Percentiles rank a stretch among this genome's conserved stretches.
phyloP scores from a whole-genome alignment of 2,329 filamentous ascomycete species.

The Fonsecaea pugnacius region DNA sequence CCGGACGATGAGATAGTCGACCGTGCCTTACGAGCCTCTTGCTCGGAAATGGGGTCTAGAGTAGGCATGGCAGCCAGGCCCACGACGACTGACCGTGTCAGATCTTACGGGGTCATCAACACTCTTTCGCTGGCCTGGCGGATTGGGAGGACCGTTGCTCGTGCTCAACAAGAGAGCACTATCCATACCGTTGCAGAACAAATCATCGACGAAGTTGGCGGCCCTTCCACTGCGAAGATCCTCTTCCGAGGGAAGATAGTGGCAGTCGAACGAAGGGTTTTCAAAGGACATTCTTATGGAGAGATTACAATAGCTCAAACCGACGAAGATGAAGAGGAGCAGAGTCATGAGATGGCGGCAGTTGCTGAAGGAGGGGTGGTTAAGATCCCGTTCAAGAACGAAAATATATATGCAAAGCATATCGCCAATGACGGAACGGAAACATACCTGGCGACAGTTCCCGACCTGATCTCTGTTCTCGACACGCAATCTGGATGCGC shows the following conservation, averaged over 20 bases:
- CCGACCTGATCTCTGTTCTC: conserved; percentile 62
- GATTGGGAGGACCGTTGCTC: conserved; percentile 64
- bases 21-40: conserved; percentile 22
- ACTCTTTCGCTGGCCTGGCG: conserved; percentile 52
- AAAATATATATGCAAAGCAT: conserved; percentile 67
- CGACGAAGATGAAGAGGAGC: conserved; percentile 45
- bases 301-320: conserved; percentile 61
- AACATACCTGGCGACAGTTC: conserved; percentile 55
- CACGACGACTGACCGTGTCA: conserved; percentile 46
- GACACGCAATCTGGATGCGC: conserved; percentile 62
- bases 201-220: conserved; percentile 52
- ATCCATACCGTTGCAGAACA: conserved; percentile 61
- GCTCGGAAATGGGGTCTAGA: conserved; percentile 41
- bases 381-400: conserved; percentile 74
- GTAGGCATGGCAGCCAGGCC: conserved; percentile 51
- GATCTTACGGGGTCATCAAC: conserved; percentile 46
- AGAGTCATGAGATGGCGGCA: conserved; percentile 32
- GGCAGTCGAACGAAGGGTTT: conserved; percentile 60
- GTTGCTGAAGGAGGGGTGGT: conserved; percentile 54
- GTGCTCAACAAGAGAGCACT: conserved; percentile 38
- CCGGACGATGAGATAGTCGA: conserved; percentile 49
- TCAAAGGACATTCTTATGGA: conserved; percentile 64
- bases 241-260: conserved; percentile 68
- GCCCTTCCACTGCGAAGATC: conserved; percentile 57
- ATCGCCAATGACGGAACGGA: conserved; percentile 43